These are phyloP conservation scores for Luffa acutangula DNA, from an alignment of 306 rosid genomes.

Conservation along the genomic window DNA sequence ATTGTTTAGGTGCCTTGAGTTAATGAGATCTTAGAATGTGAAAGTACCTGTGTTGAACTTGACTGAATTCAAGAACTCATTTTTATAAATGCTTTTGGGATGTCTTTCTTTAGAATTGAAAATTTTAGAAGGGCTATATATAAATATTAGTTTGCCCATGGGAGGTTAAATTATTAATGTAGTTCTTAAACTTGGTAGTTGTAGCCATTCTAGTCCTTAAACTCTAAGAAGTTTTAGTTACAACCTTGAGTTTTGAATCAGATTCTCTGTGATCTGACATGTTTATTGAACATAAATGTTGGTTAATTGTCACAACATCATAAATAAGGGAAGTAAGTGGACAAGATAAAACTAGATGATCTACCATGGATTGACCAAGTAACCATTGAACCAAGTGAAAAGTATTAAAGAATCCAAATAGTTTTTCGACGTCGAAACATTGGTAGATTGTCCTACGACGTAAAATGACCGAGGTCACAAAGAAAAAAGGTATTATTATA, in stretches of 20 bases:
- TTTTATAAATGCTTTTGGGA: background rate
- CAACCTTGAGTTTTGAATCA: background rate
- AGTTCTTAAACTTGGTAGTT: background rate
- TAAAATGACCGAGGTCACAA: background rate
- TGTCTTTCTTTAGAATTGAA: background rate
- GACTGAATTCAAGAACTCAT: background rate
- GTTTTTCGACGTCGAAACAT: background rate
- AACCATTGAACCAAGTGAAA: background rate
- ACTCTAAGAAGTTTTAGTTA: background rate
- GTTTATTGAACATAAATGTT: background rate
- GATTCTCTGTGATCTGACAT: too few relatives aligned
- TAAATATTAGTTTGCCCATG: too few relatives aligned
- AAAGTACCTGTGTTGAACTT: background rate
- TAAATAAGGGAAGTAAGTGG: background rate
- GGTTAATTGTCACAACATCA: too few relatives aligned
- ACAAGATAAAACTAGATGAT: background rate
- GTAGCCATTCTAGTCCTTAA: background rate
- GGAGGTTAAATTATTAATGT: background rate
- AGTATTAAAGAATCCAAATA: background rate
- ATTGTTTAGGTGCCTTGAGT: background rate
- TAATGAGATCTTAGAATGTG: background rate
- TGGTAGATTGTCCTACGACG: background rate
- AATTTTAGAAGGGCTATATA: too few relatives aligned
- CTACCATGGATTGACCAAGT: background rate
- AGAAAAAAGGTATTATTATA: background rate